Base-by-base conservation (phyloP, 139 green algal species). In the Parachlorella kessleri region DNA sequence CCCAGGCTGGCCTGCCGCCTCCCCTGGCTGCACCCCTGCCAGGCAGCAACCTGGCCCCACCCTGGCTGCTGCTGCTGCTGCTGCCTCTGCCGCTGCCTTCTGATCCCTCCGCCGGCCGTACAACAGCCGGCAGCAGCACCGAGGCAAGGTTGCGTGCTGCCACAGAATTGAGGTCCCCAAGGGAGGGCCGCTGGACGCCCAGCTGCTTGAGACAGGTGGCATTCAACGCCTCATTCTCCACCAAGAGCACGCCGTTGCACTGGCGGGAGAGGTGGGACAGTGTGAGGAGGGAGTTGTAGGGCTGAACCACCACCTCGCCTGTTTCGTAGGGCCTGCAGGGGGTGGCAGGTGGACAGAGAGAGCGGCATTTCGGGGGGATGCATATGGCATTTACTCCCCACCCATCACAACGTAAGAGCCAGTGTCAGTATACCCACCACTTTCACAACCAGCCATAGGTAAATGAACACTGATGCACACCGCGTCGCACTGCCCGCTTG, bases 201-300 rank as follows among this genome's bases (percentile, higher is more conserved):
- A 91, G 81, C 35, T 87, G 69, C 14, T 65, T 70, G 21, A 86
- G 71, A 66, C 87, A 91, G 24, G 79, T 65, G n/a, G 24, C 32
- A n/a, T 79, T 30, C 10, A 85, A 71, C 32, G 53, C 76, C 36
- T 82, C 80, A 75, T 88, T 90, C 33, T 81, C 78, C 55, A 93
- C 75, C 66, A 95, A 71, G 18, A 94, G 74, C 38, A 95, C 83
- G 63, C 90, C 92, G 67, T 94, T 86, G 9, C 81, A 92, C 28
- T 86, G 55, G 30, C 90, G 73, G 7, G 76, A 39, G 48, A 96
- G 83, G 68, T 91, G 76, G 26, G 73, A 76, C 48, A 97, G 76
- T 23, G 92, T 94, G 8, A 97, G 79, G 66, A 95, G 55, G 8
- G 89, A 91, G 87, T 97, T 97, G 88, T 97, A 97, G 59, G 75